Conservation (phyloP, 2,329 filamentous ascomycete species). For the Davidsoniella eucalypti region DNA sequence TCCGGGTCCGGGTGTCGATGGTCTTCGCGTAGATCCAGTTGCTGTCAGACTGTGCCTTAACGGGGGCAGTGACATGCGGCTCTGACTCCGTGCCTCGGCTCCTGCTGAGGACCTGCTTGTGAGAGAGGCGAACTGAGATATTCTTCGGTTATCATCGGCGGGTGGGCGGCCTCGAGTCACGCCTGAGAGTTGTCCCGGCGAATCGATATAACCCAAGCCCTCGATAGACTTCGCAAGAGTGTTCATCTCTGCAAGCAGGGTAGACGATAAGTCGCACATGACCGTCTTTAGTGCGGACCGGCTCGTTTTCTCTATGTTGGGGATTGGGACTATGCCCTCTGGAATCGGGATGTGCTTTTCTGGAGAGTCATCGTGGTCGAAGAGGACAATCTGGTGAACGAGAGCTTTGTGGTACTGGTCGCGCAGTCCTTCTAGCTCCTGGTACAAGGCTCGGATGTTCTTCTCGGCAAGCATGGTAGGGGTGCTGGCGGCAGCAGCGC, state of each 20-base stretch:
- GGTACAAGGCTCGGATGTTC: constrained; percentile 41
- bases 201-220: constrained; percentile 58
- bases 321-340: constrained; percentile 55
- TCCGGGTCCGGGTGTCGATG: constrained; percentile 33
- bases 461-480: constrained; percentile 25
- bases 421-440: constrained; percentile 54
- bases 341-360: constrained; percentile 37
- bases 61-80: constrained; percentile 72
- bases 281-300: constrained; percentile 54
- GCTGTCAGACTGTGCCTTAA: constrained; percentile 27
- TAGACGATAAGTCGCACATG: constrained; percentile 62
- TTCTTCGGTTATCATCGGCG: constrained; percentile 28
- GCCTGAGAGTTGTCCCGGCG: constrained; percentile 41
- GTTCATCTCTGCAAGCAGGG: constrained; percentile 60
- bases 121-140: constrained; percentile 37
- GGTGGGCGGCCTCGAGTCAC: constrained; percentile 13
- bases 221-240: constrained; percentile 57
- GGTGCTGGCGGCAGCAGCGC: constrained; percentile 14
- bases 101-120: constrained; percentile 35
- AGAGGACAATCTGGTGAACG: constrained; percentile 63
- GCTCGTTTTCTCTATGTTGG: constrained; percentile 32
- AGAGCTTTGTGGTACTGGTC: constrained; percentile 61
- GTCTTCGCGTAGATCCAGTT: constrained; percentile 29
- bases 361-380: constrained; percentile 45
- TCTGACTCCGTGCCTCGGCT: constrained; percentile 35